Evolutionary conservation across 2,329 filamentous ascomycete species (phyloP), one percentile per base, ranked within the genome.

Genomic region (Penicillium polonicum): DNA sequence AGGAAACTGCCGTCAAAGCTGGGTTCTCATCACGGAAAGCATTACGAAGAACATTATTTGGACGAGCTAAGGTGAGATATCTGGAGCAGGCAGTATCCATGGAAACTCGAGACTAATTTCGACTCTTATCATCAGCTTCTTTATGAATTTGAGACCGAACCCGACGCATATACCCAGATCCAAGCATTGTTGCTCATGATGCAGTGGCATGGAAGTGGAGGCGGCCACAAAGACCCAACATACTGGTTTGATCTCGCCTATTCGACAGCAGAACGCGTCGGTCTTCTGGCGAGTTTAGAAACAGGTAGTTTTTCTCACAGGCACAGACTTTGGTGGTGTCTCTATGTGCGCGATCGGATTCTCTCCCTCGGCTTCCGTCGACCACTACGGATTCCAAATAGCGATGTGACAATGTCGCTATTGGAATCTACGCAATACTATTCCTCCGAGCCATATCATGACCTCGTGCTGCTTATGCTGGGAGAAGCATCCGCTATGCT

Each of bases 241-340:
- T 61, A 61, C 44, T 61, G 59, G 59, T 55, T 61, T 15, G 57
- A 60, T n/a, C 25, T 61, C 13, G 59, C 59, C 4, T 57, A 57
- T 33, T 61, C 59, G 12, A 61, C 59, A 15, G 59, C 59, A 42
- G 52, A 61, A 29, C 48, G 59, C 12, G 21, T 61, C 6, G 57
- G 48, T 17, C 57, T 61, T 5, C 55, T 57, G 4, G 35, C 13
- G 4, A 41, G 48, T 35, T 23, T 57, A 19, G 48, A 57, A 25
- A 52, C 48, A 21, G 55, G 55, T 15, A 57, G 55, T 21, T 57
- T 57, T 38, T 53, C 55, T 8, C 55, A 57, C 35, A 57, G 31
- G 35, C 59, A 56, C 15, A 27, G 48, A 17, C 27, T 61, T 9
- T 61, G 57, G 59, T 61, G 59, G 48, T 61, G 59, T 36, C 48